These are phyloP conservation scores for Pisolithus albus DNA, from an alignment of 768 basidiomycete species.

Conservation along the genomic window DNA sequence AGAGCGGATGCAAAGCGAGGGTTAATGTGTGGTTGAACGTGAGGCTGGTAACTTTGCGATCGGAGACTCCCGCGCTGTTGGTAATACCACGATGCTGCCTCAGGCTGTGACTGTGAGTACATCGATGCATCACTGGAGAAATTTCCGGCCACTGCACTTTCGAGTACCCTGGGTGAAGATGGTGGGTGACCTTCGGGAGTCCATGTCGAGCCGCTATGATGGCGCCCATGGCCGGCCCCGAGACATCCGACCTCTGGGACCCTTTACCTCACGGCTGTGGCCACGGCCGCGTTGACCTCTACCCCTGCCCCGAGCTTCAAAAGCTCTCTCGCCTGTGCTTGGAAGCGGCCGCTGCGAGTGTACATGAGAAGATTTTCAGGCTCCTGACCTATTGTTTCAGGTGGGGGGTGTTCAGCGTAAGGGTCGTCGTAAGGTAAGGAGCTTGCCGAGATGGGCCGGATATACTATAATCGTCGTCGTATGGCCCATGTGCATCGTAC, in stretches of 20 bases:
- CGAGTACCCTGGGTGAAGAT: constrained; percentile 42
- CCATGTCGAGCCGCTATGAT: constrained; percentile 10
- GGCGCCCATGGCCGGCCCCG: background rate
- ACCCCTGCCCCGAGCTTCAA: background rate
- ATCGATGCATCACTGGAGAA: constrained; percentile 18
- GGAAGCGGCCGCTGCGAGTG: background rate
- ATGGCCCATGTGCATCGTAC: constrained; percentile 60
- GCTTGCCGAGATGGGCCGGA: constrained; percentile 53
- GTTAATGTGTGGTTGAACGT: constrained; percentile 80
- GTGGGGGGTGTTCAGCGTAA: constrained; percentile 47
- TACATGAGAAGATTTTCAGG: background rate
- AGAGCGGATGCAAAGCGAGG: constrained; percentile 69
- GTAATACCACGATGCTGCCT: constrained; percentile 15
- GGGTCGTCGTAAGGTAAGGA: constrained; percentile 75
- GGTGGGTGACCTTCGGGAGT: constrained; percentile 28
- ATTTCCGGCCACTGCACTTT: constrained; percentile 38
- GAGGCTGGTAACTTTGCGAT: constrained; percentile 18
- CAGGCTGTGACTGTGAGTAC: constrained; percentile 8
- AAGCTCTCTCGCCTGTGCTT: background rate
- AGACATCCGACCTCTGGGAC: background rate
- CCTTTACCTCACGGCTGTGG: constrained; percentile 14
- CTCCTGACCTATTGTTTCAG: constrained; percentile 11
- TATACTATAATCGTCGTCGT: constrained; percentile 54
- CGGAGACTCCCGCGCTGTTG: constrained; percentile 4
- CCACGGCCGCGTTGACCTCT: constrained; percentile 13